Base-by-base conservation (phyloP, 2,329 filamentous ascomycete species). In the Colletotrichum viniferum region DNA sequence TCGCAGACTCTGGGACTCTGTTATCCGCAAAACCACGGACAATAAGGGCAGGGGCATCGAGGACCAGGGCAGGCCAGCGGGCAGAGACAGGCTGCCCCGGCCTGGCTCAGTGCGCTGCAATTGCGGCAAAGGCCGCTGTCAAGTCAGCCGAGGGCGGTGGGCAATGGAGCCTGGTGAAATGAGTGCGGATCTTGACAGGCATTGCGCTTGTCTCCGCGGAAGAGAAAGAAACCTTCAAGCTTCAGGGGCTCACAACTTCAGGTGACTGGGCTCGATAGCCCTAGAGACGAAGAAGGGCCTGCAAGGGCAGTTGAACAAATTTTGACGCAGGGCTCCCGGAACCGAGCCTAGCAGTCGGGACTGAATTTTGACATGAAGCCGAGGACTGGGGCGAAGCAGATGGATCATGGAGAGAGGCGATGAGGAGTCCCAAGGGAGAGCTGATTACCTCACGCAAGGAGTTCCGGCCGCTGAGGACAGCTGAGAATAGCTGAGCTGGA, bases 101-200 rank as follows among this genome's bases (percentile, higher is more conserved):
- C 34, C 67, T 34, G 28, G 36, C n/a, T 24, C 56, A 56, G 43
- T 38, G 18, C 43, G 56, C 63, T 64, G 64, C 58, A 68, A 69
- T 60, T 62, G 9, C 73, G 73, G 73, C 73, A 76, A 73, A 73
- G 58, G 56, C 73, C 73, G 73, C 69, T 73, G 73, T 76, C 69
- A 75, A 28, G 14, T 28, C 43, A 69, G 48, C 62, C 43, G 64
- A 73, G 58, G 10, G 24, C 48, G 21, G 43, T 63, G 64, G 73
- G 21, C 56, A 58, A 67, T 69, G 64, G 73, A 30, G 64, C 62
- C 63, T 58, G 63, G 12, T 69, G 73, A 76, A 76, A 76, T 76
- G 69, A 76, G 48, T 34, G 58, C 58, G 73, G 70, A 73, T 60
- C 63, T 52, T 43, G 63, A 60, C 63, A 73, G 48, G 70, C 56